Base-by-base conservation (phyloP, 2,329 filamentous ascomycete species). In the Diplodia seriata region DNA sequence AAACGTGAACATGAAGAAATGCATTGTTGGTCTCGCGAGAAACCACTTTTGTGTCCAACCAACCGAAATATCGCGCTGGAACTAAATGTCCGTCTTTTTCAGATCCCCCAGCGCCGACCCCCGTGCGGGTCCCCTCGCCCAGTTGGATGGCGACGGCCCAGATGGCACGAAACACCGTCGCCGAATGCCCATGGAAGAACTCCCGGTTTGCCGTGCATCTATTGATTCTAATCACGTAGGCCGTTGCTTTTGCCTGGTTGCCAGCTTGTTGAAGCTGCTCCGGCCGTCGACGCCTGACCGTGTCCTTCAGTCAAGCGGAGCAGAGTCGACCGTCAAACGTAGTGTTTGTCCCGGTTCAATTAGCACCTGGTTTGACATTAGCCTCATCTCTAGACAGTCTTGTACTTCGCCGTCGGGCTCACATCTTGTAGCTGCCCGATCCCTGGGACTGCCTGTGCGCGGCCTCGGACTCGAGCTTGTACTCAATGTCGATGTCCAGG, bases 401-500 rank as follows among this genome's bases (percentile, higher is more conserved):
- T 33, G 14, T 14, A 3, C 20, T 4, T 26, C 11, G 20, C 40
- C 23, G 20, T 26, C 31, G 8, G 23, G 5, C 57, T 64, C 47
- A 85, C 83, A 90, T 90, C 78, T 90, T 94, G 85, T 97, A 99
- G 73, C 89, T 85, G 80, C 90, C 92, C 70, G 82, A 78, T 67
- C 93, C 94, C 76, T 89, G 80, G 4, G 89, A 87, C 69, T 84
- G 82, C 72, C 95, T 88, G 70, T 85, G 90, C 38, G 82, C 80
- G 77, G 98, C 94, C 31, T 88, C 81, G 3, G 93, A 92, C 75
- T 92, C 86, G 64, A 97, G 87, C 76, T 88, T 85, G 83, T 98
- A 98, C 55, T 89, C 85, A 76, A 99, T 87, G 75, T 87, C 89
- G 77, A 99, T 97, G 80, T 99, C 95, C 67, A 99, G 86, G 79